These are phyloP conservation scores for Cladorrhinum sp. DNA, from an alignment of 2,329 filamentous ascomycete species.

Conservation along the genomic window DNA sequence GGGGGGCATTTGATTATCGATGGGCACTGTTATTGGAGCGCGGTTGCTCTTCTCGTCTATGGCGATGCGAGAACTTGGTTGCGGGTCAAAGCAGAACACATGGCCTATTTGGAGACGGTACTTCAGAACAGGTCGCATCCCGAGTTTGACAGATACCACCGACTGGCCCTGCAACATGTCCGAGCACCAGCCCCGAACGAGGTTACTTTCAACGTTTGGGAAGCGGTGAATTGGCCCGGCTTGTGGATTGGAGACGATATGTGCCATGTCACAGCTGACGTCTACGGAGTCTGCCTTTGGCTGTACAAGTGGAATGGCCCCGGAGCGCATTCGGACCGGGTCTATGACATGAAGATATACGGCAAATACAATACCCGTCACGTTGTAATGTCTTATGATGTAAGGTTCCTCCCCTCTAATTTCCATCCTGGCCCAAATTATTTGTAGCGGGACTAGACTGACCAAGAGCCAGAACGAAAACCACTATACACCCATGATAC, in stretches of 20 bases:
- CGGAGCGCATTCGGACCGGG: slow-evolving; percentile 2
- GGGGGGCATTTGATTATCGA: neutral
- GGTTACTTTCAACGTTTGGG: slow-evolving; percentile 31
- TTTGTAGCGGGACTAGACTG: neutral
- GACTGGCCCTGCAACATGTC: neutral
- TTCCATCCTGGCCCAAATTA: neutral
- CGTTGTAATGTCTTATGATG: slow-evolving; percentile 31
- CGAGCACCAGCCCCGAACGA: slow-evolving; percentile 23
- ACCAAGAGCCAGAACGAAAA: slow-evolving; percentile 13
- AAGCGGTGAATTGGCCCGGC: slow-evolving; percentile 31
- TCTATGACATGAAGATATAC: slow-evolving; percentile 29
- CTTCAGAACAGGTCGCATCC: slow-evolving; percentile 28
- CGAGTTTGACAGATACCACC: slow-evolving; percentile 27
- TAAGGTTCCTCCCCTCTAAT: neutral
- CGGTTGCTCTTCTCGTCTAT: slow-evolving; percentile 31
- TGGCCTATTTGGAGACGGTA: slow-evolving; percentile 29
- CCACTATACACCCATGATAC: slow-evolving; percentile 35
- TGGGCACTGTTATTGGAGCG: slow-evolving; percentile 34
- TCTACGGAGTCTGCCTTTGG: slow-evolving; percentile 34
- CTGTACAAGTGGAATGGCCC: slow-evolving; percentile 28
- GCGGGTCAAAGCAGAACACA: slow-evolving; percentile 36
- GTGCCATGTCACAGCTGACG: slow-evolving; percentile 34
- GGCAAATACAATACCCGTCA: slow-evolving; percentile 35
- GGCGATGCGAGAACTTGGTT: slow-evolving; percentile 28
- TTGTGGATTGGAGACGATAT: slow-evolving; percentile 31